These are phyloP conservation scores for Verruconis gallopava DNA, from an alignment of 2,329 filamentous ascomycete genomes.

Conservation along the genomic window DNA sequence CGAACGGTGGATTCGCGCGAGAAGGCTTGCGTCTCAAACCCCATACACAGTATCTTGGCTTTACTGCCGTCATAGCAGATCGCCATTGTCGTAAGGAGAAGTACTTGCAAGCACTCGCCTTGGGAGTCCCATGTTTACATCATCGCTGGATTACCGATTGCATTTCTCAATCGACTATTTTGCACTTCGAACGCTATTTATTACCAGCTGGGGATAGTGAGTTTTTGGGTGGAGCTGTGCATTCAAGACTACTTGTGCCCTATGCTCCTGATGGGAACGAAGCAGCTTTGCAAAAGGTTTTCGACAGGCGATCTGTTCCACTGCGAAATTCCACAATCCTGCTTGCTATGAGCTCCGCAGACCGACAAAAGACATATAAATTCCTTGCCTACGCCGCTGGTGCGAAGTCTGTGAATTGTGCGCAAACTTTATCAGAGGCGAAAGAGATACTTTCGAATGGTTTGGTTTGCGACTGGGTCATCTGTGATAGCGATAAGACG, in stretches of 20 bases:
- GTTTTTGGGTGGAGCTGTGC: slow-evolving; percentile 62
- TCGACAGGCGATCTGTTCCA: slow-evolving; percentile 40
- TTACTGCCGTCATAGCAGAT: slow-evolving; percentile 77
- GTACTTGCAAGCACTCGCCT: slow-evolving; percentile 85
- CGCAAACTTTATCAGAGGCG: slow-evolving; percentile 53
- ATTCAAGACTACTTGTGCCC: slow-evolving; percentile 54
- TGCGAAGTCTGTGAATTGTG: slow-evolving; percentile 51
- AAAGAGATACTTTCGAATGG: slow-evolving; percentile 42
- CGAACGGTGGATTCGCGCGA: no score
- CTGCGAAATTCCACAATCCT: slow-evolving; percentile 55
- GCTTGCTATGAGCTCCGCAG: slow-evolving; percentile 50
- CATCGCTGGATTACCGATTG: slow-evolving; percentile 71
- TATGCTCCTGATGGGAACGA: slow-evolving; percentile 37
- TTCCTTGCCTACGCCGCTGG: slow-evolving; percentile 73
- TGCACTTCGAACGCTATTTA: slow-evolving; percentile 71
- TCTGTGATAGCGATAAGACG: slow-evolving; percentile 54
- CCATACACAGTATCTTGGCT: slow-evolving; percentile 47
- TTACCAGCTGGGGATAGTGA: slow-evolving; percentile 72
- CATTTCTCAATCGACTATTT: slow-evolving; percentile 43
- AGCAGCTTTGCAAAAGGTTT: background rate
- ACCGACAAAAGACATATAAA: slow-evolving; percentile 57
- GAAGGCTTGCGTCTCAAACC: slow-evolving; percentile 39
- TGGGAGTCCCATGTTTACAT: slow-evolving; percentile 77
- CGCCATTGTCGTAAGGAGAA: slow-evolving; percentile 76
- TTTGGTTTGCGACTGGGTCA: slow-evolving; percentile 58